A percentile compares a stretch with the other conserved stretches of the same genome.
phyloP scores from a whole-genome alignment of 148 eudicot species.

The Nepenthes mirabilis region DNA sequence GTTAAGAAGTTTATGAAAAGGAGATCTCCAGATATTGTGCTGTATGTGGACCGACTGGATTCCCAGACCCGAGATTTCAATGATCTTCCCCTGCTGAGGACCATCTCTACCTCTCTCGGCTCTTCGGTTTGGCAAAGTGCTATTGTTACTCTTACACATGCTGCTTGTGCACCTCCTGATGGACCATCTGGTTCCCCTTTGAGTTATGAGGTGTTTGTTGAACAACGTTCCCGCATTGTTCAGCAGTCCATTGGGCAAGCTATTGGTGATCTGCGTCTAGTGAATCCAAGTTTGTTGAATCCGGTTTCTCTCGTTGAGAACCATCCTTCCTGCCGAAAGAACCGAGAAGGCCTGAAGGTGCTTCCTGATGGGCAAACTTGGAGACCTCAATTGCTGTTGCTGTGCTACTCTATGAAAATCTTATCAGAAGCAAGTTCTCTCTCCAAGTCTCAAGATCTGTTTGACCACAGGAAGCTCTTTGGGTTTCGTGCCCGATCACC shows the following conservation, averaged over 20 bases:
- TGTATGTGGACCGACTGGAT: slow-evolving; percentile 85
- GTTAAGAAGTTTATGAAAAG: slow-evolving; percentile 67
- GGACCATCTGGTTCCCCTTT: slow-evolving; percentile 86
- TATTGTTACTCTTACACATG: slow-evolving; percentile 84
- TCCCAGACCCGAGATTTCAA: slow-evolving; percentile 84
- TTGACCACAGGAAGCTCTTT: slow-evolving; percentile 75
- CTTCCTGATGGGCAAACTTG: slow-evolving; percentile 95
- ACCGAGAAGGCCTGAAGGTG: slow-evolving; percentile 85
- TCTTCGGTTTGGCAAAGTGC: slow-evolving; percentile 71
- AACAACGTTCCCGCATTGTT: slow-evolving; percentile 80
- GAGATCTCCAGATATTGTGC: slow-evolving; percentile 61
- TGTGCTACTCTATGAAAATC: slow-evolving; percentile 84
- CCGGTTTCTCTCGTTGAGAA: slow-evolving; percentile 92
- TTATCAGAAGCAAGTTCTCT: slow-evolving; percentile 59
- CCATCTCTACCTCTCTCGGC: slow-evolving; percentile 65
- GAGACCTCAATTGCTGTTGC: slow-evolving; percentile 73
- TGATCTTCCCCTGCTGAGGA: slow-evolving; percentile 64
- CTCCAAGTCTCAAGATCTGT: slow-evolving; percentile 63
- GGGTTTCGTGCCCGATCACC: slow-evolving; percentile 72
- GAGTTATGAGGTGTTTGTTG: slow-evolving; percentile 80
- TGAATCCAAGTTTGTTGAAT: slow-evolving; percentile 83
- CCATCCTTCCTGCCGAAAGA: slow-evolving; percentile 77
- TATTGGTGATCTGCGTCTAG: slow-evolving; percentile 77
- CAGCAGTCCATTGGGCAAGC: slow-evolving; percentile 94
- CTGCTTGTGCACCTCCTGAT: slow-evolving; percentile 91